phyloP scores from a whole-genome alignment of 2,329 filamentous ascomycete genomes.

The Fusarium sp. region DNA sequence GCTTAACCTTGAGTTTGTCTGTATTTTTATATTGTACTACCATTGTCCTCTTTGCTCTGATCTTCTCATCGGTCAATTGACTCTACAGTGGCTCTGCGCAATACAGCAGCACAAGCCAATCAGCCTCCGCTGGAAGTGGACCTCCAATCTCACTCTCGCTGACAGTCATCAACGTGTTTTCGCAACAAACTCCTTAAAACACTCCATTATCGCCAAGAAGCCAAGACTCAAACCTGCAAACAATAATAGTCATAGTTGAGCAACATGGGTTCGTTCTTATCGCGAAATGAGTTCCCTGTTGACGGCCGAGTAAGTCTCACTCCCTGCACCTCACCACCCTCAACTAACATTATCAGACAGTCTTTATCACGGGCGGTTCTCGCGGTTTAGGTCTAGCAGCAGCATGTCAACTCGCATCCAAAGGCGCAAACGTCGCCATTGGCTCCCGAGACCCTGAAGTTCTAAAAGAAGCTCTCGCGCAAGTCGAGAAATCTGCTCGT shows the following conservation, averaged over 20 bases:
- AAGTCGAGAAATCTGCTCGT: slow-evolving; percentile 17
- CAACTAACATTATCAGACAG: slow-evolving; percentile 10
- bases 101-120: not conserved
- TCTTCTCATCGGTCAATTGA: not conserved
- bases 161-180: slow-evolving; percentile 16
- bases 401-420: slow-evolving; percentile 28
- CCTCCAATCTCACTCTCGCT: slow-evolving; percentile 4
- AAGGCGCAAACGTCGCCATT: slow-evolving; percentile 26
- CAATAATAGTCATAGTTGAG: rapidly evolving
- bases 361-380: slow-evolving; percentile 33
- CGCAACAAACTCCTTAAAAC: not conserved
- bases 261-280: slow-evolving; percentile 16
- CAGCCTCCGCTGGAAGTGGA: slow-evolving; percentile 1
- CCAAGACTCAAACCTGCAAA: not conserved
- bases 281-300: slow-evolving; percentile 21
- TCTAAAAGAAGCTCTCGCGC: slow-evolving; percentile 13
- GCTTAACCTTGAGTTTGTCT: not conserved
- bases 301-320: slow-evolving; percentile 2
- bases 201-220: not conserved
- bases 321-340: rapidly evolving
- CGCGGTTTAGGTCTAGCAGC: slow-evolving; percentile 30
- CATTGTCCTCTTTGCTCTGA: not conserved
- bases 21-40: not conserved
- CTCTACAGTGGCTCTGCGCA: not conserved
- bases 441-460: slow-evolving; percentile 9